Base-by-base conservation (phyloP, 2,329 filamentous ascomycete genomes). In the Epichloe glyceriae region DNA sequence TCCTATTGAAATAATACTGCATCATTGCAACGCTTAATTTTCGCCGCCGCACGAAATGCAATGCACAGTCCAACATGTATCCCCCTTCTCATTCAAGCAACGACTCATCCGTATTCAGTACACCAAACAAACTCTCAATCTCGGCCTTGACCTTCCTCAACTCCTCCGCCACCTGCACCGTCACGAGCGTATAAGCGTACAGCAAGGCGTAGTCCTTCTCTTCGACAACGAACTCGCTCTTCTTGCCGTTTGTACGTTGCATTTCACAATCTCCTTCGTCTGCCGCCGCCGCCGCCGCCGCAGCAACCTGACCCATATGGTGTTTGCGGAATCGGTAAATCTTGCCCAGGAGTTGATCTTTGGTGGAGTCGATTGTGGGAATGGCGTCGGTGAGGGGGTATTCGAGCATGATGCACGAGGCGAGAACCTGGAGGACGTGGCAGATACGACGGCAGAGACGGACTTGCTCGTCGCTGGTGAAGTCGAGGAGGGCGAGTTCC, bases 321-420 rank as follows among this genome's bases (percentile, higher is more conserved):
- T 84, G 80, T 63, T 86, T 84, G 51, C 91, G 76, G 67, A 93
- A 97, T 60, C 85, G 81, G 60, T 94, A 93, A 39, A 96, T 86
- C 67, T 88, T 91, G 19, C 88, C 86, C 20, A 98, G 73, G 44
- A 97, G 71, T 52, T 86, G 75, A 63, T 98, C 90, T 55, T 93
- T 79, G 40, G 84, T 82, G 62, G 86, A 80, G 47, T 86, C 81
- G 34, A 94, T 86, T 54, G 83, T 89, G 0, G 93, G 93, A 41
- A 97, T 74, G 12, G 86, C 87, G 62, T 96, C 89, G 37, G 86
- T 91, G 52, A 98, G 74, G 0, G 93, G 90, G 60, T 95, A 97
- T 67, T 95, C 90, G 8, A 97, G 76, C 74, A 95, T 95, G 70
- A 97, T 82, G 14, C 87, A 95, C 41, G 86, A 93, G 1, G 93